Conservation (phyloP, 129 eudicot genomes). For the Ambrosia trifida region DNA sequence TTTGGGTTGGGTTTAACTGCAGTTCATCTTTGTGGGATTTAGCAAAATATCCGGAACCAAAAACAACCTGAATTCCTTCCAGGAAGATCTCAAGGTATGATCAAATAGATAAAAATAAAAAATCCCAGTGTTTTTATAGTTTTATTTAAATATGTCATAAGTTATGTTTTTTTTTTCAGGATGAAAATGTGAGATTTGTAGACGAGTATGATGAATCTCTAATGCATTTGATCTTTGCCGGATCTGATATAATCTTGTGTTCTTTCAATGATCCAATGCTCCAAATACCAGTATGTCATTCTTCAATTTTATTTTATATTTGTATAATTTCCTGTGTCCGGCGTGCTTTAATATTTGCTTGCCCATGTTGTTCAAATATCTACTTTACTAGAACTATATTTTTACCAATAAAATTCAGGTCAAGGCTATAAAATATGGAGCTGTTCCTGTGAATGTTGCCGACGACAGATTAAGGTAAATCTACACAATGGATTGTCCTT, state of each 20-base stretch:
- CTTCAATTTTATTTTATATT: neutral
- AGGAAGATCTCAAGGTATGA: conserved; percentile 49
- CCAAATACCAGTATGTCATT: conserved; percentile 49
- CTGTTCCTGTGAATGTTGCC: conserved; percentile 34
- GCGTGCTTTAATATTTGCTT: neutral
- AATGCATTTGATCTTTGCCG: conserved; percentile 54
- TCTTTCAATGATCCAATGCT: conserved; percentile 50
- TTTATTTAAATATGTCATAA: neutral
- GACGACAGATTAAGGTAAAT: conserved; percentile 50
- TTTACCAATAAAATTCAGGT: conserved; percentile 32
- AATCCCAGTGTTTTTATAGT: neutral
- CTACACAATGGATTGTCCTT: neutral
- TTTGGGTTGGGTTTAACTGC: conserved; percentile 23
- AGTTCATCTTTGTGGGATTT: conserved; percentile 51
- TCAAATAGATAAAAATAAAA: neutral
- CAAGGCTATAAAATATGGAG: conserved; percentile 56
- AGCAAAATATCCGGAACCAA: conserved; percentile 29
- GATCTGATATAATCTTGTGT: conserved; percentile 59
- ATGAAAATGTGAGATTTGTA: conserved; percentile 46
- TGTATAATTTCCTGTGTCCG: neutral
- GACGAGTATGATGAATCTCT: conserved; percentile 53
- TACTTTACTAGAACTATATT: neutral
- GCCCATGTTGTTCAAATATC: neutral
- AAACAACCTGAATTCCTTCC: conserved; percentile 34
- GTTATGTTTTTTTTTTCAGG: conserved; percentile 37